Evolutionary conservation across 2,329 filamentous ascomycete species (phyloP).

Genomic region (Neonectria neomacrospora): DNA sequence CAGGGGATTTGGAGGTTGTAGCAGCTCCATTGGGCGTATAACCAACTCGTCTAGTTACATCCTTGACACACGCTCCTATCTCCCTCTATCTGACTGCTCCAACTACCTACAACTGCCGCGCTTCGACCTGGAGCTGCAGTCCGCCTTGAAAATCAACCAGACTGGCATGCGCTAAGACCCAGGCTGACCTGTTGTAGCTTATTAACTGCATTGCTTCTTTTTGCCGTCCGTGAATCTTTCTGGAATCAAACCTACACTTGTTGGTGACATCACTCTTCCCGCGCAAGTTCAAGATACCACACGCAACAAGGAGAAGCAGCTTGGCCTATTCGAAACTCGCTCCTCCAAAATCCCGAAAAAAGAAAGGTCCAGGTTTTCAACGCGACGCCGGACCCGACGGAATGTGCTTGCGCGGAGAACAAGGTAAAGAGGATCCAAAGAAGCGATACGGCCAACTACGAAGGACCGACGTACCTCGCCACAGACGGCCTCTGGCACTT

Average conservation of each 20-base stretch:
- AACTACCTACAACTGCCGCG: background rate
- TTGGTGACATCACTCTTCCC: background rate
- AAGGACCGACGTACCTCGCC: slow-evolving; percentile 4
- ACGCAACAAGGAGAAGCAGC: background rate
- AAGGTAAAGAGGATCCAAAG: background rate
- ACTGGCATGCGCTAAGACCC: slow-evolving; percentile 16
- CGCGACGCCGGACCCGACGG: slow-evolving; percentile 2
- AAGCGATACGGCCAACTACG: slow-evolving; percentile 10
- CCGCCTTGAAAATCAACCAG: slow-evolving; percentile 1
- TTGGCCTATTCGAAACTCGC: background rate
- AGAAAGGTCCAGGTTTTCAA: background rate
- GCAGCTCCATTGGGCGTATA: slow-evolving; percentile 13
- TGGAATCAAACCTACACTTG: slow-evolving; percentile 1
- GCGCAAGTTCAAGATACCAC: background rate
- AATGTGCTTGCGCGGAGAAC: background rate
- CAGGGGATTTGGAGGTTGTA: slow-evolving; percentile 1
- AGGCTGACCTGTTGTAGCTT: slow-evolving; percentile 18
- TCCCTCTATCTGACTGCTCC: background rate
- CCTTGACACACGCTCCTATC: slow-evolving; percentile 8
- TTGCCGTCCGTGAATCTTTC: background rate
- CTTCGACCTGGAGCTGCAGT: slow-evolving; percentile 3
- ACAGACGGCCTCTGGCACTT: slow-evolving; percentile 4
- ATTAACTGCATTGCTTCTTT: slow-evolving; percentile 14
- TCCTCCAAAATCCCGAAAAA: background rate
- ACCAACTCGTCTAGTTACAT: slow-evolving; percentile 11